phyloP scores from a whole-genome alignment of 2,329 filamentous ascomycete genomes.

The Fusarium sp. region DNA sequence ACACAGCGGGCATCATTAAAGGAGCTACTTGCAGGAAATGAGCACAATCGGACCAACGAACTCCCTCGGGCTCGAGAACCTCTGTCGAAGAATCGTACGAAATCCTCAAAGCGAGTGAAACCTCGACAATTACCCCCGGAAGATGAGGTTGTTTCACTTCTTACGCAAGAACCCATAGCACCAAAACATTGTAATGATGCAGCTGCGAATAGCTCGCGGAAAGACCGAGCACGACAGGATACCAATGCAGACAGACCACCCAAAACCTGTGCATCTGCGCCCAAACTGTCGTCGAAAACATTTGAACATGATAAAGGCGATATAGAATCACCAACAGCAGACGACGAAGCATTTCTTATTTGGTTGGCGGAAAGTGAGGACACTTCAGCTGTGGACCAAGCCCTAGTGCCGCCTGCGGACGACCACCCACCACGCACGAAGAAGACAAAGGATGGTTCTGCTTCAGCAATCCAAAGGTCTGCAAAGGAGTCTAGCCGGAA shows the following conservation, averaged over 20 bases:
- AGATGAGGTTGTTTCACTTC: not conserved
- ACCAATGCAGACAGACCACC: not conserved
- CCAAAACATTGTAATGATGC: not conserved
- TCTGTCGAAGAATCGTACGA: not conserved
- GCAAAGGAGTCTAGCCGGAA: not conserved
- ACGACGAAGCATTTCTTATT: slow-evolving; percentile 21
- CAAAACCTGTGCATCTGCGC: not conserved
- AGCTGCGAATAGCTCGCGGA: not conserved
- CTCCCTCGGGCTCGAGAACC: not conserved
- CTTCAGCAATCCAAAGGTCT: not conserved
- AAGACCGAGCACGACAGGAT: not conserved
- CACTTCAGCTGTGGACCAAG: not conserved
- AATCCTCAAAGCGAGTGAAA: not conserved
- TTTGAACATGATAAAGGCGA: not conserved
- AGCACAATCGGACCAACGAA: slow-evolving; percentile 2
- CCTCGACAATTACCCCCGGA: not conserved
- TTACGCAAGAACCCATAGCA: not conserved
- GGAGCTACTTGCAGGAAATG: slow-evolving; percentile 26
- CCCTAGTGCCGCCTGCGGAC: not conserved
- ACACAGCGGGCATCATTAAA: slow-evolving; percentile 24
- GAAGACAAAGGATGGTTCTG: not conserved
- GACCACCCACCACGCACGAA: not conserved
- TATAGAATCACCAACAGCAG: not conserved
- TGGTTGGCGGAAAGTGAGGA: slow-evolving; percentile 21
- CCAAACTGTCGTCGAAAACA: not conserved